Conservation (phyloP, 164 flowering plant species). For the Sedum album region DNA sequence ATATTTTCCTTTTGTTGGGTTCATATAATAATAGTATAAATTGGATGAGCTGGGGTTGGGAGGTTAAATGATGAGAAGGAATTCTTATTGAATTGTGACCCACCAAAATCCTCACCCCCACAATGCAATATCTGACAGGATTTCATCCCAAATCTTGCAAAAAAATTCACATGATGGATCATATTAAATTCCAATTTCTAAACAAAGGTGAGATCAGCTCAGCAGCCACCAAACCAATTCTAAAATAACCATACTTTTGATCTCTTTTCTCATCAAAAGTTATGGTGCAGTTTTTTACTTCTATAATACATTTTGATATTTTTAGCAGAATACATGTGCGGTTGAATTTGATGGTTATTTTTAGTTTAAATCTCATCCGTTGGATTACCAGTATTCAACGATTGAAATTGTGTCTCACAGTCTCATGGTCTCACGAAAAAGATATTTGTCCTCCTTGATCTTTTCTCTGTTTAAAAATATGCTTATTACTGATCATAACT, state of each 20-base stretch:
- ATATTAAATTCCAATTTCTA: conserved; percentile 38
- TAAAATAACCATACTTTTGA: neutral
- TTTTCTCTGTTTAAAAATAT: too few species aligned
- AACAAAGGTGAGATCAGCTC: conserved; percentile 65
- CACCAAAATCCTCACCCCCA: conserved; percentile 37
- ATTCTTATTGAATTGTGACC: conserved; percentile 29
- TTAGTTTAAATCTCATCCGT: too few species aligned
- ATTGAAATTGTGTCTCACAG: too few species aligned
- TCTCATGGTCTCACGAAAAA: too few species aligned
- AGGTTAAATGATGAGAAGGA: conserved; percentile 11
- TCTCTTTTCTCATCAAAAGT: neutral
- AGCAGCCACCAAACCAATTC: conserved; percentile 28
- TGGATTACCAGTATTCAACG: too few species aligned
- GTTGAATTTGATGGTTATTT: too few species aligned
- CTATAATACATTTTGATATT: too few species aligned
- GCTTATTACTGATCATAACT: too few species aligned
- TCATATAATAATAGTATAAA: conserved; percentile 5
- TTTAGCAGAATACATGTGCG: too few species aligned
- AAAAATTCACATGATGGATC: conserved; percentile 22
- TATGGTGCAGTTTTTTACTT: too few species aligned
- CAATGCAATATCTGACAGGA: conserved; percentile 63
- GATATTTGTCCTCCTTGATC: too few species aligned
- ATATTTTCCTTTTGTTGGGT: neutral
- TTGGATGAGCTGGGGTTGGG: neutral
- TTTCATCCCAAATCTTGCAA: conserved; percentile 31